Percentiles rank a stretch among this genome's conserved stretches.
Evolutionary conservation across 2,329 filamentous ascomycete genomes (phyloP).

Genomic region (Plectosphaerella sp.): DNA sequence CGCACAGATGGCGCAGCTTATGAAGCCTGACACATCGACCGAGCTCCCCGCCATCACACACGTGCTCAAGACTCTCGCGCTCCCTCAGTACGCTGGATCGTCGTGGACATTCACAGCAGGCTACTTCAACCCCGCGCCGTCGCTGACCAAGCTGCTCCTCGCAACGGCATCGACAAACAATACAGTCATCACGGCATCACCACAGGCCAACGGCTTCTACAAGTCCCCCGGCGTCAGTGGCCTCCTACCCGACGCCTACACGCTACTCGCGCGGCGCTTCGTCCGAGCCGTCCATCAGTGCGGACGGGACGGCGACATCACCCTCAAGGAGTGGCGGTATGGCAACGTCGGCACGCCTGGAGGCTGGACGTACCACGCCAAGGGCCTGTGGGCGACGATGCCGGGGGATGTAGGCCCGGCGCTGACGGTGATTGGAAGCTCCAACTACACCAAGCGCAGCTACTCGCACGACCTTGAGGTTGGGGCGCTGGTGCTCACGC

Average conservation of each 20-base stretch:
- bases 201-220: conserved; percentile 94
- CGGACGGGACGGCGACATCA: conserved; percentile 52
- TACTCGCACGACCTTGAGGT: conserved; percentile 91
- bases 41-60: conserved; percentile 78
- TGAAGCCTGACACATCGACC: conserved; percentile 76
- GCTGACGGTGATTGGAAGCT: conserved; percentile 82
- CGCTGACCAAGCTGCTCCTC: conserved; percentile 75
- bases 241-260: conserved; percentile 88
- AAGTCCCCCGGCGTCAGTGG: conserved; percentile 82
- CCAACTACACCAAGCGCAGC: conserved; percentile 92
- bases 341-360: conserved; percentile 76
- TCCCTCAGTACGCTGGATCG: conserved; percentile 59
- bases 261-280: conserved; percentile 79
- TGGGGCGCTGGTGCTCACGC: conserved; percentile 80
- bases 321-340: conserved; percentile 80
- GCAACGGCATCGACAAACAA: conserved; percentile 65
- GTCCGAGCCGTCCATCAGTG: conserved; percentile 51
- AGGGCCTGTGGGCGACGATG: conserved; percentile 86
- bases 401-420: conserved; percentile 62
- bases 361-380: conserved; percentile 98
- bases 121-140: conserved; percentile 95
- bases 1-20: conserved; percentile 80
- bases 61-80: conserved; percentile 65
- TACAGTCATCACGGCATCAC: conserved; percentile 87
- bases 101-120: conserved; percentile 96